Percentiles rank a stretch among this genome's conserved stretches.
phyloP scores from a whole-genome alignment of 2,329 filamentous ascomycete species.

The Fusarium sp. region DNA sequence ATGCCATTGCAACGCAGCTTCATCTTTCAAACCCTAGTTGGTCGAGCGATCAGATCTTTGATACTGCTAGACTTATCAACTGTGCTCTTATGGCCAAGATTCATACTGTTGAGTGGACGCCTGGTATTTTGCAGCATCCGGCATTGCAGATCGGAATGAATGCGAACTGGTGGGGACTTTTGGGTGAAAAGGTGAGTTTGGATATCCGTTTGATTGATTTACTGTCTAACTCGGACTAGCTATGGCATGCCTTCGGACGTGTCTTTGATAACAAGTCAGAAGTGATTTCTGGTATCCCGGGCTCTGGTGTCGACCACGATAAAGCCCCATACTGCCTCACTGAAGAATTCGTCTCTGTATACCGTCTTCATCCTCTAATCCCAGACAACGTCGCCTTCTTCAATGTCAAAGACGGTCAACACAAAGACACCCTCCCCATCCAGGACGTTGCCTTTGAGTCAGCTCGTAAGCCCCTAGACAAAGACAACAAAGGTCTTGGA shows the following conservation, averaged over 20 bases:
- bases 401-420: conserved; percentile 10
- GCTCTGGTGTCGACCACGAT: conserved; percentile 25
- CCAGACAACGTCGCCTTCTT: conserved; percentile 31
- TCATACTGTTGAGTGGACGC: conserved; percentile 35
- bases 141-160: conserved; percentile 33
- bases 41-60: conserved; percentile 26
- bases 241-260: conserved; percentile 24
- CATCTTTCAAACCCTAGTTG: conserved; percentile 23
- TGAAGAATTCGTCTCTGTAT: conserved; percentile 31
- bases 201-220: accelerated
- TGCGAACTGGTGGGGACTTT: conserved; percentile 30
- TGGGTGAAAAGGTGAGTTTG: conserved; percentile 21
- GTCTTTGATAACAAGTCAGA: conserved; percentile 31
- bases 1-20: conserved; percentile 28
- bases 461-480: conserved; percentile 12
- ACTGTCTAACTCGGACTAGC: neutral
- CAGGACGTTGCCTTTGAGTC: conserved; percentile 21
- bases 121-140: conserved; percentile 24
- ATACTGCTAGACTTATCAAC: conserved; percentile 15
- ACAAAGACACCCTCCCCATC: conserved; percentile 18
- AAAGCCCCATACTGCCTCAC: conserved; percentile 17
- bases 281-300: conserved; percentile 29
- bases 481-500: neutral
- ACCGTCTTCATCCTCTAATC: conserved; percentile 25
- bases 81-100: conserved; percentile 36